Conservation (phyloP, 2,329 filamentous ascomycete species). For the Ophiocordyceps camponoti-leonardi region DNA sequence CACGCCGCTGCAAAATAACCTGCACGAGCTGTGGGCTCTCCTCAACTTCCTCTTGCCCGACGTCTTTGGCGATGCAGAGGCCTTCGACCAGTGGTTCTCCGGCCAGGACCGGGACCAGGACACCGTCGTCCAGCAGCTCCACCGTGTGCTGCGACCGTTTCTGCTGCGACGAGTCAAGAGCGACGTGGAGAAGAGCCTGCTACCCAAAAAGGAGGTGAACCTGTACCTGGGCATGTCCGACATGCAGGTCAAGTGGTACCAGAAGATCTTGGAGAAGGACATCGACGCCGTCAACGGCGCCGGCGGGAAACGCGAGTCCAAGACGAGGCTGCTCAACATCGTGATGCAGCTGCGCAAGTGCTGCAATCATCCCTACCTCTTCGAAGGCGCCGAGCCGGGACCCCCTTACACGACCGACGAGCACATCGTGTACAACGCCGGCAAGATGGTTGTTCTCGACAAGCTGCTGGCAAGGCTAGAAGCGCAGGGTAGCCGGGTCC, state of each 20-base stretch:
- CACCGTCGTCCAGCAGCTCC: constrained; percentile 86
- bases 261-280: constrained; percentile 97
- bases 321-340: constrained; percentile 92
- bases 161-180: constrained; percentile 89
- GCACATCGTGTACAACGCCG: constrained; percentile 81
- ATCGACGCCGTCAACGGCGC: constrained; percentile 97
- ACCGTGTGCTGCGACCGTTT: constrained; percentile 85
- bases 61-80: constrained; percentile 90
- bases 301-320: constrained; percentile 90
- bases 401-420: constrained; percentile 97
- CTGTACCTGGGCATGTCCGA: constrained; percentile 96
- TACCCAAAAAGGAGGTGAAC: constrained; percentile 96
- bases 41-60: constrained; percentile 97
- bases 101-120: constrained; percentile 82
- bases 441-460: constrained; percentile 95
- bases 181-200: constrained; percentile 91
- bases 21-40: constrained; percentile 94
- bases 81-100: constrained; percentile 97
- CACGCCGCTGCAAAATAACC: constrained; percentile 91
- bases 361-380: constrained; percentile 96
- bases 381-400: constrained; percentile 91
- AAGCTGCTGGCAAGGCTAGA: constrained; percentile 73
- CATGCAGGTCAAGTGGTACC: constrained; percentile 98
- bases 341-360: constrained; percentile 99
- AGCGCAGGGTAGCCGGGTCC: constrained; percentile 77